These are phyloP conservation scores for Herpetospermum pedunculosum DNA, from an alignment of 306 rosid species.

Conservation along the genomic window DNA sequence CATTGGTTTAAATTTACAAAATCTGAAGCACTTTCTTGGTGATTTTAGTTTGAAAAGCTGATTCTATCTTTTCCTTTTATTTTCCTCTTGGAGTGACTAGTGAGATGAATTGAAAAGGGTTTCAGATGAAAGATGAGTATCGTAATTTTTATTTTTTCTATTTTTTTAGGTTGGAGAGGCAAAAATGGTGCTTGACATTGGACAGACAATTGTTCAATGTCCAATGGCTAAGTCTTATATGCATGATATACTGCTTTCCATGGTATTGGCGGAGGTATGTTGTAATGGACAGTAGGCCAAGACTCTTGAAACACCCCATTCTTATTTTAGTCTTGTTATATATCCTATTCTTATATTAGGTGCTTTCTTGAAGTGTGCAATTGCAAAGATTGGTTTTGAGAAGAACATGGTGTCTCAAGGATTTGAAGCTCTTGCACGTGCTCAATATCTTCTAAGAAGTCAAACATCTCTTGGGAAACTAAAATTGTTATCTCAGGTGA, in stretches of 20 bases:
- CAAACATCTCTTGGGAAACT: conserved; percentile 67
- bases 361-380: conserved; percentile 93
- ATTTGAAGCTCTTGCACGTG: conserved; percentile 97
- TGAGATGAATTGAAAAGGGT: not conserved
- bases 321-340: conserved; percentile 36
- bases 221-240: conserved; percentile 68
- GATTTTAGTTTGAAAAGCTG: not conserved
- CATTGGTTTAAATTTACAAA: not conserved
- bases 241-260: conserved; percentile 81
- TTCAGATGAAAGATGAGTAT: not conserved
- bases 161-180: conserved; percentile 73
- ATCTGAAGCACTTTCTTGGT: not conserved
- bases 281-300: conserved; percentile 25
- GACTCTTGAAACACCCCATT: conserved; percentile 17
- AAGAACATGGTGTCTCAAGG: conserved; percentile 88
- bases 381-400: conserved; percentile 84
- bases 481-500: conserved; percentile 64
- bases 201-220: conserved; percentile 50
- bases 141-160: not conserved
- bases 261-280: conserved; percentile 95
- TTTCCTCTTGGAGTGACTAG: not conserved
- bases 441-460: conserved; percentile 79
- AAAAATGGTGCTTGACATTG: conserved; percentile 68
- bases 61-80: not conserved
- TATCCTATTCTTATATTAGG: conserved; percentile 50